Evolutionary conservation across 495 filamentous ascomycete genomes (phyloP).

Genomic region (Annulohypoxylon moriforme): DNA sequence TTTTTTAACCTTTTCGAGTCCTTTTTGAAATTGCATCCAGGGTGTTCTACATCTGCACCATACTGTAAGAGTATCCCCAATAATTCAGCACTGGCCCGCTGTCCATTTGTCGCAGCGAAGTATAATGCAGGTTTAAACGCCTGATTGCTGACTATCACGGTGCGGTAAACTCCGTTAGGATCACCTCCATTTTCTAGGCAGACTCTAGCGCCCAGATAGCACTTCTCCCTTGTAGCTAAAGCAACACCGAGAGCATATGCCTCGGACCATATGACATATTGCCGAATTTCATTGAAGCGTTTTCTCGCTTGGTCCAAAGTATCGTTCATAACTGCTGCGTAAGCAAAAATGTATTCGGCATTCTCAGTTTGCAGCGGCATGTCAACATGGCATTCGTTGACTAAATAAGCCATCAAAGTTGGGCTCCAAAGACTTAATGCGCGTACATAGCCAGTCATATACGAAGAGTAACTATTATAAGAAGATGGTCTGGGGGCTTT

Average conservation of each 20-base stretch:
- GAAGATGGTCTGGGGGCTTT: no score
- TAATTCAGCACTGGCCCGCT: not conserved
- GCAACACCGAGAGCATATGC: not conserved
- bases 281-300: slow-evolving; percentile 23
- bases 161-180: no score
- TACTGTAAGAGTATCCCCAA: slow-evolving; percentile 16
- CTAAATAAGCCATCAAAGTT: not conserved
- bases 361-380: not conserved
- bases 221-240: not conserved
- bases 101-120: not conserved
- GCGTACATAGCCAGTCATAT: not conserved
- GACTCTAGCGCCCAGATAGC: not conserved
- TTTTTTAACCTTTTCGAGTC: not conserved
- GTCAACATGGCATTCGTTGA: slow-evolving; percentile 16
- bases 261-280: slow-evolving; percentile 20
- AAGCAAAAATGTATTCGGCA: not conserved
- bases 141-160: no score
- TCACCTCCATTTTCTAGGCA: slow-evolving; percentile 34
- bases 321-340: not conserved
- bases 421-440: slow-evolving; percentile 29
- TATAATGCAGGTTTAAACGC: not conserved
- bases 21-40: not conserved
- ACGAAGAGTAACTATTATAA: no score
- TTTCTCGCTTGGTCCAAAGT: slow-evolving; percentile 12
- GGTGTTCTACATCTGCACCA: not conserved